Evolutionary conservation across 805 yeast species (phyloP).

Genomic region (Saccharomycopsis olivae): DNA sequence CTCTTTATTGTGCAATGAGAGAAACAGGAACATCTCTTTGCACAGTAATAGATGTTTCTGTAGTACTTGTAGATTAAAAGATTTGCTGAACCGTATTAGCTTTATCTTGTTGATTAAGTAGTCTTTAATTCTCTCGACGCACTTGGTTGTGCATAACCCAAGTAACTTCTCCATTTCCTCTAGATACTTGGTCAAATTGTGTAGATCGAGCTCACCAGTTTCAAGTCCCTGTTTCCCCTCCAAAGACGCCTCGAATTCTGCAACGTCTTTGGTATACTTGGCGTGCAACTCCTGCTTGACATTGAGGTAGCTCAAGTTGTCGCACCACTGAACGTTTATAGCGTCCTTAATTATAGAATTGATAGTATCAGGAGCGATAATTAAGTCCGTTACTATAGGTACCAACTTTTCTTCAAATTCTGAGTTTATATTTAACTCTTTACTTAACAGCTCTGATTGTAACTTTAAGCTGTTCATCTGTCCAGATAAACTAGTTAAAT

Average conservation of each 20-base stretch:
- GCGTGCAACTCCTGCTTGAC: conserved; percentile 50
- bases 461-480: conserved; percentile 54
- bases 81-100: conserved; percentile 46
- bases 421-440: conserved; percentile 37
- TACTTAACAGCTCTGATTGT: conserved; percentile 38
- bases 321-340: conserved; percentile 50
- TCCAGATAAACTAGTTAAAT: conserved; percentile 42
- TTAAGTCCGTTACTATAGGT: conserved; percentile 65
- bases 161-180: conserved; percentile 26
- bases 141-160: conserved; percentile 45
- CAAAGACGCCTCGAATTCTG: conserved; percentile 17
- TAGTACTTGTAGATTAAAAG: conserved; percentile 59
- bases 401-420: conserved; percentile 42
- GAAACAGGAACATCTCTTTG: conserved; percentile 50
- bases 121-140: conserved; percentile 68
- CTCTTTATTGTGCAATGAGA: conserved; percentile 42
- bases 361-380: conserved; percentile 66
- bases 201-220: conserved; percentile 7
- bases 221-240: too few species aligned
- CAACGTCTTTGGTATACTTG: conserved; percentile 25
- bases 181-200: conserved; percentile 20
- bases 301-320: conserved; percentile 43
- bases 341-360: conserved; percentile 46
- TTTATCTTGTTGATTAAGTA: conserved; percentile 57
- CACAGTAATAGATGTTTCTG: conserved; percentile 57